These are phyloP conservation scores for Bryum argenteum DNA, from an alignment of 225 moss, liverwort and hornwort species.

Conservation along the genomic window DNA sequence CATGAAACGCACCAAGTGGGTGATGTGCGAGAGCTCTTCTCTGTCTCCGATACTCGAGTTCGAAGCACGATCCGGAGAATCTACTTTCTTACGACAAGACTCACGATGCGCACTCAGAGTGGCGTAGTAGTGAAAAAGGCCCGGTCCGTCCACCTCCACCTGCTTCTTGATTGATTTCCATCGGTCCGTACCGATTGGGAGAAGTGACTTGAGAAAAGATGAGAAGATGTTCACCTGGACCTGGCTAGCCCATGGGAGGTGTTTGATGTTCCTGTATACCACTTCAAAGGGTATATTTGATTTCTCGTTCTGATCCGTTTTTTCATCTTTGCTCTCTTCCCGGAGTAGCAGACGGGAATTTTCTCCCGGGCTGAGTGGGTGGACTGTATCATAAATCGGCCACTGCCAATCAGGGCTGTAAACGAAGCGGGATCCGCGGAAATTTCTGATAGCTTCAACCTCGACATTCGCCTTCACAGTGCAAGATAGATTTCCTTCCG, in stretches of 20 bases:
- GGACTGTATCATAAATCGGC: conserved; percentile 25
- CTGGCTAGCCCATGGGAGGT: conserved; percentile 10
- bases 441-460: background rate
- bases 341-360: background rate
- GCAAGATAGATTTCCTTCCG: too few relatives aligned
- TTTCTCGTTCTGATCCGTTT: background rate
- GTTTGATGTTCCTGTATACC: background rate
- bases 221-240: conserved; percentile 14
- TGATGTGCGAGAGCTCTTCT: conserved; percentile 20
- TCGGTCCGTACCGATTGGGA: background rate
- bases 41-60: background rate
- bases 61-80: background rate
- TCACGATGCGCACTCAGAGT: background rate
- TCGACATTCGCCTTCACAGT: rapidly evolving
- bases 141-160: background rate
- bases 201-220: background rate
- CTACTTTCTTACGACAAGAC: background rate
- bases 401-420: conserved; percentile 8
- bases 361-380: rapidly evolving
- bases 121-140: conserved; percentile 14
- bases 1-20: conserved; percentile 25
- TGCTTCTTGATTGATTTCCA: background rate
- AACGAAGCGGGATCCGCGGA: background rate
- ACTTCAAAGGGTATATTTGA: conserved; percentile 23
- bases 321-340: background rate